Base-by-base conservation (phyloP, 2,329 filamentous ascomycete species). In the Fusarium sp. region DNA sequence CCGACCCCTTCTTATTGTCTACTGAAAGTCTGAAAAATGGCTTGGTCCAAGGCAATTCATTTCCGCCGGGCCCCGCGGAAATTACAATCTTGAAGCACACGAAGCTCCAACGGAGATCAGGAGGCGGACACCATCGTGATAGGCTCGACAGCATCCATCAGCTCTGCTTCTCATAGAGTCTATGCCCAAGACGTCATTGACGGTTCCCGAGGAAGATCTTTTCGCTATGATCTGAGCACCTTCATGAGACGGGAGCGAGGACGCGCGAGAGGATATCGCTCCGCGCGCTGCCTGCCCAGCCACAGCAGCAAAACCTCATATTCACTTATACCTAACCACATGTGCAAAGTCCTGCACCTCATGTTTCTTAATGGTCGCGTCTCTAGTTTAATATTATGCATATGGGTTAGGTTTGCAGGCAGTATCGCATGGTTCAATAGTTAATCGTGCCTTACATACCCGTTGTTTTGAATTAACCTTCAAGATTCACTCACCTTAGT, bases 21-120 rank as follows among this genome's bases (percentile, higher is more conserved):
- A 9, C 31, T 35, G 6, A 6, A 9, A 5, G 7, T 16, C 8
- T 35, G 15, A 16, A 9, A 9, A 3, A 35, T 9, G n/a, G 33
- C n/a, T 35, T 10, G 4, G 8, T 9, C 31, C 11, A 15, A 15
- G 31, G 12, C 4, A 16, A 35, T 35, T 16, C 16, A 18, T 18
- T 35, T 9, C 10, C 1, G 0, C 0, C 1, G 8, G 24, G 3
- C 3, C 6, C 16, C 12, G 3, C 26, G 20, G 26, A 24, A 20
- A 52, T 35, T 23, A 2, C 16, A n/a, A 20, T 4, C 3, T 18
- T 15, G 20, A 12, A 13, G 16, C 2, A 12, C 4, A 5, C 15
- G 13, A 52, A n/a, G 1, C 5, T 23, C 7, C 5, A 29, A 52
- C 10, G 16, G 5, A 3, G 24, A 6, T 4, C 31, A 10, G 8